A percentile compares a stretch with the other conserved stretches of the same genome.
Conservation (phyloP, 371 early-diverging fungal species). For the Catenaria anguillulae region DNA sequence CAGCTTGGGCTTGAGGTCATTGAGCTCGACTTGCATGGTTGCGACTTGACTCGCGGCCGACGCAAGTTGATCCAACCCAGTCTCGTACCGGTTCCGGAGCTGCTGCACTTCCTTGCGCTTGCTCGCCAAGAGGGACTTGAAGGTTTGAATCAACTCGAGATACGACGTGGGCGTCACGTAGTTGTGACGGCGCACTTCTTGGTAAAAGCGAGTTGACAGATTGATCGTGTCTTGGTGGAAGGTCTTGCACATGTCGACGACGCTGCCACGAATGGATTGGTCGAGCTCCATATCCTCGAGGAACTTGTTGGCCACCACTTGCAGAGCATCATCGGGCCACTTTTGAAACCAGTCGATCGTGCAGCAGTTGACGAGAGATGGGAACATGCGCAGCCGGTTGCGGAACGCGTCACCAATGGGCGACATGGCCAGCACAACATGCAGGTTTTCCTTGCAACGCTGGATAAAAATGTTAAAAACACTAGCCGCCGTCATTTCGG, state of each 20-base stretch:
- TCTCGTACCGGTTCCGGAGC: conserved; percentile 34
- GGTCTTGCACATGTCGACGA: conserved; percentile 31
- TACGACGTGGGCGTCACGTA: conserved; percentile 42
- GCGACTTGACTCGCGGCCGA: conserved; percentile 41
- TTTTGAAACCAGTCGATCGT: conserved; percentile 46
- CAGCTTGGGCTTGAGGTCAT: conserved; percentile 41
- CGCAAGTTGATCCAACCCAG: conserved; percentile 37
- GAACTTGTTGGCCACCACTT: conserved; percentile 33
- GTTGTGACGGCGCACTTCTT: conserved; percentile 32
- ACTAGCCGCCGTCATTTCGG: conserved; percentile 31
- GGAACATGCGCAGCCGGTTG: conserved; percentile 40
- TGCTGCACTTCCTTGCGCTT: conserved; percentile 34
- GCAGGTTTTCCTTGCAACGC: conserved; percentile 28
- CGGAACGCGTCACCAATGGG: conserved; percentile 44
- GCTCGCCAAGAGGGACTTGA: conserved; percentile 31
- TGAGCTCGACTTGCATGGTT: conserved; percentile 37
- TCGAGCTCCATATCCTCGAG: conserved; percentile 29
- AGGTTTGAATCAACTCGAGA: conserved; percentile 32
- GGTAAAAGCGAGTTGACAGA: conserved; percentile 27
- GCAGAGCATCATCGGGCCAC: conserved; percentile 43
- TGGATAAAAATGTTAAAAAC: conserved; percentile 30
- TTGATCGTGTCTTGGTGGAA: conserved; percentile 31
- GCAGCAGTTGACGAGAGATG: conserved; percentile 42
- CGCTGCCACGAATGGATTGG: conserved; percentile 13
- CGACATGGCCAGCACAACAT: conserved; percentile 40